Evolutionary conservation across 2,329 filamentous ascomycete species (phyloP).

Genomic region (Aspergillus fijiensis): DNA sequence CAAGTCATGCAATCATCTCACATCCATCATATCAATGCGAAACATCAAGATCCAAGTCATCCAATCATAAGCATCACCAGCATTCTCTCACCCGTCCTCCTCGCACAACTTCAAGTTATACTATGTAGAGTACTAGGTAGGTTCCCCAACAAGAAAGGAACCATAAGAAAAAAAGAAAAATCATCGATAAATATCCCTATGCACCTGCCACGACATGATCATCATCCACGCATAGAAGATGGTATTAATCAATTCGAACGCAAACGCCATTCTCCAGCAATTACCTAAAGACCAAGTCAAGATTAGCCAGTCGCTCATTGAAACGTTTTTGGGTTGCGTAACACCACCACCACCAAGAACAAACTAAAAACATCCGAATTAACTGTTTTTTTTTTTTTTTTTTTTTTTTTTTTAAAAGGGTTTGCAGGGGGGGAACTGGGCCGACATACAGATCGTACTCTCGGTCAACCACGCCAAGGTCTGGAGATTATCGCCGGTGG

Average conservation of each 20-base stretch:
- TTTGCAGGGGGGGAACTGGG: constrained; percentile 13
- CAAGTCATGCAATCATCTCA: constrained; percentile 1
- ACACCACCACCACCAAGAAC: not conserved
- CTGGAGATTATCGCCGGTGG: constrained; percentile 51
- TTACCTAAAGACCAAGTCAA: constrained; percentile 44
- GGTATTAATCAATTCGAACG: constrained; percentile 62
- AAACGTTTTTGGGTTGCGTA: not conserved
- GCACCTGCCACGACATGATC: constrained; percentile 59
- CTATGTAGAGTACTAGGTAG: too few relatives aligned
- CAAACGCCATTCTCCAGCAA: constrained; percentile 63
- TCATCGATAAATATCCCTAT: constrained; percentile 33
- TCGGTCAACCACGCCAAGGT: constrained; percentile 64
- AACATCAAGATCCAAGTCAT: not conserved
- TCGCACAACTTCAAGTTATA: not conserved
- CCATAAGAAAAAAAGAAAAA: not conserved
- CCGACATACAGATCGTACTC: constrained; percentile 58
- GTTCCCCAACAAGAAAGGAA: too few relatives aligned
- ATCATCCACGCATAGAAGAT: constrained; percentile 69
- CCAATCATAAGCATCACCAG: not conserved
- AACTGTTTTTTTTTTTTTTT: too few relatives aligned
- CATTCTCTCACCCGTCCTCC: not conserved
- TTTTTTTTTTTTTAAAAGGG: too few relatives aligned
- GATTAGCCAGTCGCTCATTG: constrained; percentile 1
- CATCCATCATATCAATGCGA: constrained; percentile 1
- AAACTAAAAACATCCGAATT: not conserved